These are phyloP conservation scores for Aspergillus quadrilineatus DNA, from an alignment of 2,329 filamentous ascomycete species.

Conservation along the genomic window DNA sequence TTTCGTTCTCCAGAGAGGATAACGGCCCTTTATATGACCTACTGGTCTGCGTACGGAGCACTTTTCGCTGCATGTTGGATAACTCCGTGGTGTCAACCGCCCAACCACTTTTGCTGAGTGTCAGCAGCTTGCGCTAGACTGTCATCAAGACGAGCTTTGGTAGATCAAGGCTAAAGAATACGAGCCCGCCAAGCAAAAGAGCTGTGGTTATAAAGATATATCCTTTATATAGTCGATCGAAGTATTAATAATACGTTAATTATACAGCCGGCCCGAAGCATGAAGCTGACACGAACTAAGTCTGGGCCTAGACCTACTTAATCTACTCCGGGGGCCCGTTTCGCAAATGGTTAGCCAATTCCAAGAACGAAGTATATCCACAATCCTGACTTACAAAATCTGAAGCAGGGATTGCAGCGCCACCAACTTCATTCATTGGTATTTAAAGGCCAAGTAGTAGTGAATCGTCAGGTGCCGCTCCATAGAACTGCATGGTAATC, in stretches of 20 bases:
- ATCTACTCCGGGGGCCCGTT: neutral
- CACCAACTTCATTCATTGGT: neutral
- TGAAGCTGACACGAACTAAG: neutral
- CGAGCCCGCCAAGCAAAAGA: neutral
- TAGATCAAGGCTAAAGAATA: neutral
- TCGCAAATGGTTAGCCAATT: neutral
- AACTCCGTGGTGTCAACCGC: neutral
- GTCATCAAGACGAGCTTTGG: conserved; percentile 7
- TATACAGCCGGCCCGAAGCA: neutral
- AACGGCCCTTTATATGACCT: neutral
- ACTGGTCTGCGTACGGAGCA: neutral
- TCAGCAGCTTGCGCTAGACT: conserved; percentile 1
- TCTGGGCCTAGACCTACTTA: neutral
- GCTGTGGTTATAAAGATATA: neutral
- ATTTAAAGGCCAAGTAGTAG: neutral
- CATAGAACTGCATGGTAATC: neutral
- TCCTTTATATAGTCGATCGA: neutral
- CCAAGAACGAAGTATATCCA: neutral
- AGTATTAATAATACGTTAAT: neutral
- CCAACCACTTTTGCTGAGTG: neutral
- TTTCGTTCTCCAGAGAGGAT: too few species aligned
- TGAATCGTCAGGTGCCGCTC: neutral
- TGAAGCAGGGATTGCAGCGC: neutral
- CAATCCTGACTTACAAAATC: neutral
- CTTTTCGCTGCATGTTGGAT: neutral